These are phyloP conservation scores for Pseudogymnoascus sp. DNA, from an alignment of 2,329 filamentous ascomycete species.

Conservation along the genomic window DNA sequence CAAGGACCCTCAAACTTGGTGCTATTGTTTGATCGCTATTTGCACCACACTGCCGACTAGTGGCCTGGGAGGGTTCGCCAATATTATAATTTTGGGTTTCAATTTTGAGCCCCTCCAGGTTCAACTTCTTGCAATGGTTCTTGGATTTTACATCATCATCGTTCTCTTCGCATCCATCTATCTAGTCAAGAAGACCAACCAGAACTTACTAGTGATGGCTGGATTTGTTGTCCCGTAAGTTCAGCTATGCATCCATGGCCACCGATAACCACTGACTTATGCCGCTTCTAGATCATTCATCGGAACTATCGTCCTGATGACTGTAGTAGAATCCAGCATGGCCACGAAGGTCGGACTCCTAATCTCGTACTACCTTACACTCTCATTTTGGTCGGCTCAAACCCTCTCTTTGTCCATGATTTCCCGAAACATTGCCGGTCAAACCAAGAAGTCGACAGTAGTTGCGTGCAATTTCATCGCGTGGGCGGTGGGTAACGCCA, in stretches of 20 bases:
- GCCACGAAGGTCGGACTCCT: constrained; percentile 59
- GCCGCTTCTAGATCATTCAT: constrained; percentile 51
- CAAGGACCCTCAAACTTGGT: constrained; percentile 58
- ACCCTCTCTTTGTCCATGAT: constrained; percentile 58
- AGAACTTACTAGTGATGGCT: constrained; percentile 62
- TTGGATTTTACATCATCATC: constrained; percentile 66
- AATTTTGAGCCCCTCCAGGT: constrained; percentile 60
- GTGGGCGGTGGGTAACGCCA: constrained; percentile 49
- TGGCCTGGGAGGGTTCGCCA: constrained; percentile 65
- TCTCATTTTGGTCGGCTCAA: constrained; percentile 71
- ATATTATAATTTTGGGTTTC: constrained; percentile 66
- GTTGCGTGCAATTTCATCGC: constrained; percentile 42
- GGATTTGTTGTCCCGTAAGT: constrained; percentile 58
- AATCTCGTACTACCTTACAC: constrained; percentile 67
- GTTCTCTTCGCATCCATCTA: constrained; percentile 60
- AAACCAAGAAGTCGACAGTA: constrained; percentile 46
- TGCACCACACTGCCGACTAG: constrained; percentile 68
- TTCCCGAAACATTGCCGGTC: constrained; percentile 44
- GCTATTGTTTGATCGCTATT: constrained; percentile 57
- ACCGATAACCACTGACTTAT: constrained; percentile 5
- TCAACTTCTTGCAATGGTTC: constrained; percentile 67
- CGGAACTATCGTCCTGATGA: constrained; percentile 67
- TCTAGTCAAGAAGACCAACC: constrained; percentile 60
- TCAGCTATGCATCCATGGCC: neutral
- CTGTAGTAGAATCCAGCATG: constrained; percentile 49